Base-by-base conservation (phyloP, 805 yeast genomes). In the Lipomyces sp. region DNA sequence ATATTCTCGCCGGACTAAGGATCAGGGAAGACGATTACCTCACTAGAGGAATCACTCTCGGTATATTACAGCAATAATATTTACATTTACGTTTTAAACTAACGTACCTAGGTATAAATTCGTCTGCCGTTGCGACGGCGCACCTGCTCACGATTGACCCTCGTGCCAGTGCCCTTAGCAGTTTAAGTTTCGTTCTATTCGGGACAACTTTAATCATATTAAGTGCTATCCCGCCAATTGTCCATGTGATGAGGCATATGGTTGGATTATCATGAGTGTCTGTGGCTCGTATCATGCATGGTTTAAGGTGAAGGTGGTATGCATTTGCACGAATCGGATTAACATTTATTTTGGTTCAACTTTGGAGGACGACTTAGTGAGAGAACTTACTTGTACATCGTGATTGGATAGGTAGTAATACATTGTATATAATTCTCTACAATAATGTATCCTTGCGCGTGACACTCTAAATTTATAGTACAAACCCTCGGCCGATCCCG, bases 51-150 rank as follows among this genome's bases (percentile, higher is more conserved):
- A 85, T 90, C 24, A 86, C 92, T 0, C 77, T 89, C 59, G 96
- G 54, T 51, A 13, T 29, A 24, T 24, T 24, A 34, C 8, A 51
- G 5, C 15, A 18, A 24, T n/a, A 42, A 15, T 42, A 7, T 15
- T 42, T 7, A 15, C 48, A 24, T 8, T 11, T n/a, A n/a, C 18
- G 6, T 42, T 42, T 24, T 15, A 42, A 15, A n/a, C 34, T 51
- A 51, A 51, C 34, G 13, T 29, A 11, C 6, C n/a, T 51, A 51
- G 54, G 96, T 3, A 83, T 88, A 60, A 88, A 88, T 73, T 89
- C 93, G 73, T 91, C 93, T 8, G 96, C 96, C 0, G 88, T 90
- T 60, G 90, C 92, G 3, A 89, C 96, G 2, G 93, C 94, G 0
- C 89, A 88, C 75, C 77, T 90, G 57, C 77, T 90, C 45, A 84